Percentiles rank a stretch among this genome's conserved stretches.
These are phyloP conservation scores for Rhizopogon rudus DNA, from an alignment of 768 basidiomycete species.

Conservation along the genomic window DNA sequence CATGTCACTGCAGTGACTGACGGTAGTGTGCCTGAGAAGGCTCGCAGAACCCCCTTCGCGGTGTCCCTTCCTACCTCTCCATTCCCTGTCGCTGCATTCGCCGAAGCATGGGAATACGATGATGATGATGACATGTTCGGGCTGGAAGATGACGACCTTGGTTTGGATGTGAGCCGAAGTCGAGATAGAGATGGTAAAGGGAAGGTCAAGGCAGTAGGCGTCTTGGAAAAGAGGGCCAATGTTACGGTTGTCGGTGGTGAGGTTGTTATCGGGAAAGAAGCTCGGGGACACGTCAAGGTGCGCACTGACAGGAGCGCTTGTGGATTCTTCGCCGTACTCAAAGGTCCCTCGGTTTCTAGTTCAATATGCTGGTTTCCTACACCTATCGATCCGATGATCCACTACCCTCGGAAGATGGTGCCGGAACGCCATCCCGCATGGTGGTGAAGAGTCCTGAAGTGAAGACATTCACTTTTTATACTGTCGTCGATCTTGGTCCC, in stretches of 20 bases:
- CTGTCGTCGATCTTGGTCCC: conserved; percentile 72
- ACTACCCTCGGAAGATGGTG: conserved; percentile 57
- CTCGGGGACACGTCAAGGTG: conserved; percentile 75
- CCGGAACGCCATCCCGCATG: conserved; percentile 38
- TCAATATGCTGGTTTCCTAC: conserved; percentile 91
- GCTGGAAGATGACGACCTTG: conserved; percentile 34
- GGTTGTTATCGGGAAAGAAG: conserved; percentile 78
- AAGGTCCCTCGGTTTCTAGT: conserved; percentile 41
- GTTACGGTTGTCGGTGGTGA: conserved; percentile 86
- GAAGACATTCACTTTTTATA: conserved; percentile 90
- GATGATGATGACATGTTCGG: conserved; percentile 86
- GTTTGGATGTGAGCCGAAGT: conserved; percentile 31
- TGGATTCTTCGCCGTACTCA: not conserved
- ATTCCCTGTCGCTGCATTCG: conserved; percentile 85
- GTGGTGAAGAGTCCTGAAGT: conserved; percentile 58
- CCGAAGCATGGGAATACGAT: conserved; percentile 98
- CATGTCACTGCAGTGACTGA: conserved; percentile 43
- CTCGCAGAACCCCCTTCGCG: conserved; percentile 69
- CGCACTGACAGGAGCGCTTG: conserved; percentile 16
- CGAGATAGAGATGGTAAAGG: conserved; percentile 43
- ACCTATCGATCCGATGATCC: conserved; percentile 92
- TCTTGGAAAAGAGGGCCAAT: conserved; percentile 88
- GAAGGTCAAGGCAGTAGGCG: conserved; percentile 59
- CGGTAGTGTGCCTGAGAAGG: conserved; percentile 43
- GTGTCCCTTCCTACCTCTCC: conserved; percentile 72